A percentile compares a stretch with the other conserved stretches of the same genome.
Evolutionary conservation across 129 eudicot species (phyloP).

Genomic region (Flaveria trinervia): DNA sequence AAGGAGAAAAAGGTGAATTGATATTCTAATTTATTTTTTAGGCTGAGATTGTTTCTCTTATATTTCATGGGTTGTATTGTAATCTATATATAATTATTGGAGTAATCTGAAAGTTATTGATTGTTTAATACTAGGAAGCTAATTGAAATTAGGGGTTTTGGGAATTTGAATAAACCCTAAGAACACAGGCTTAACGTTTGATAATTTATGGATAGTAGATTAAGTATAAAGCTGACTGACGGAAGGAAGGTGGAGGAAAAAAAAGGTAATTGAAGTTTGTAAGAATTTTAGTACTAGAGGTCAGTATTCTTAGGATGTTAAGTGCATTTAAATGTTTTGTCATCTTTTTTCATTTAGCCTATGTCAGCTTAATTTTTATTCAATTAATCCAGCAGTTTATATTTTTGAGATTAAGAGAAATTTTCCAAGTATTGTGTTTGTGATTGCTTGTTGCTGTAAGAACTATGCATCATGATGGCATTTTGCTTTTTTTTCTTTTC

Average conservation of each 20-base stretch:
- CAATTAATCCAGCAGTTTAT: not conserved
- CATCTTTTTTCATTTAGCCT: not conserved
- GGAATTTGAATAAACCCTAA: not conserved
- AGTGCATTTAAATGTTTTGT: not conserved
- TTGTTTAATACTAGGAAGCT: constrained; percentile 3
- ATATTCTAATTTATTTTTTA: not conserved
- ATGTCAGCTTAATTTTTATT: not conserved
- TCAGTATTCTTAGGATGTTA: not conserved
- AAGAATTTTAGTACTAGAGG: not conserved
- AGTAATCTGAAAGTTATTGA: not conserved
- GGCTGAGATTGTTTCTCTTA: not conserved
- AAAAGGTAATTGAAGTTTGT: not conserved
- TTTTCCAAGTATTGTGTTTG: not conserved
- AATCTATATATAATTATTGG: not conserved
- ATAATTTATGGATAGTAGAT: not conserved
- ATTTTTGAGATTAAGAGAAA: not conserved
- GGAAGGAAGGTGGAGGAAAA: not conserved
- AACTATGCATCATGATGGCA: not conserved
- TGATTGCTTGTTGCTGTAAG: constrained; percentile 2
- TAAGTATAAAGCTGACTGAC: not conserved
- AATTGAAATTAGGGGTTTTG: not conserved
- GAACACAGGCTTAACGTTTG: constrained; percentile 2
- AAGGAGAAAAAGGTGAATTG: constrained; percentile 46
- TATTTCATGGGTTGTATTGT: not conserved
- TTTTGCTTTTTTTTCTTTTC: constrained; percentile 10